phyloP scores from a whole-genome alignment of 352 stramenopile genomes.

The Phytophthora cactorum region DNA sequence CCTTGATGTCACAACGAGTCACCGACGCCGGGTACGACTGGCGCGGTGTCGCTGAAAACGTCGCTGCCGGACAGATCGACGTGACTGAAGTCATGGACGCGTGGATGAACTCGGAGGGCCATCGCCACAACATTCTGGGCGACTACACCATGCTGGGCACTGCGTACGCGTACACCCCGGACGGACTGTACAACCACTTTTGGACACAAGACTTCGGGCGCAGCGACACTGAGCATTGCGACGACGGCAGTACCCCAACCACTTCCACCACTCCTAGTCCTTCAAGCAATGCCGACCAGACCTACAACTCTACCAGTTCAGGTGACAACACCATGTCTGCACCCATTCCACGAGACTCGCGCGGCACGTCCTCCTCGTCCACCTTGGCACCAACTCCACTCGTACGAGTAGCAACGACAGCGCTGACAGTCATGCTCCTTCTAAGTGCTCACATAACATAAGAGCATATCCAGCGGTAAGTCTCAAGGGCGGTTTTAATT shows the following conservation, averaged over 20 bases:
- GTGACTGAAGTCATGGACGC: slow-evolving; percentile 43
- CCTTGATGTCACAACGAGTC: slow-evolving; percentile 43
- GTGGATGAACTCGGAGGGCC: slow-evolving; percentile 52
- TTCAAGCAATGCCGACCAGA: background rate
- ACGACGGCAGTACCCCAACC: slow-evolving; percentile 18
- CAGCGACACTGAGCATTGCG: slow-evolving; percentile 40
- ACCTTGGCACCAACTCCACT: background rate
- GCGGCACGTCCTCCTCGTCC: slow-evolving; percentile 7
- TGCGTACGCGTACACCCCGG: slow-evolving; percentile 39
- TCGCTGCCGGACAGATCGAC: slow-evolving; percentile 43
- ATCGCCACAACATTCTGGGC: slow-evolving; percentile 46
- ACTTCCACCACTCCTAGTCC: background rate
- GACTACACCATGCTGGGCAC: slow-evolving; percentile 52
- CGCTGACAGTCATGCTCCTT: background rate
- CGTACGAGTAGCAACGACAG: background rate
- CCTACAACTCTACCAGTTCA: slow-evolving; percentile 4
- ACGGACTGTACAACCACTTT: slow-evolving; percentile 46
- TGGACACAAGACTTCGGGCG: slow-evolving; percentile 69
- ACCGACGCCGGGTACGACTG: slow-evolving; percentile 53
- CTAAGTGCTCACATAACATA: background rate
- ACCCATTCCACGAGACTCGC: slow-evolving; percentile 16
- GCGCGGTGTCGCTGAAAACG: slow-evolving; percentile 49
- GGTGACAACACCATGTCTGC: slow-evolving; percentile 20
- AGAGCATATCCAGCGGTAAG: too few species aligned
- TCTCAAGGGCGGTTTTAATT: too few species aligned